Evolutionary conservation across 148 eudicot species (phyloP).

Genomic region (Polygonum aviculare): DNA sequence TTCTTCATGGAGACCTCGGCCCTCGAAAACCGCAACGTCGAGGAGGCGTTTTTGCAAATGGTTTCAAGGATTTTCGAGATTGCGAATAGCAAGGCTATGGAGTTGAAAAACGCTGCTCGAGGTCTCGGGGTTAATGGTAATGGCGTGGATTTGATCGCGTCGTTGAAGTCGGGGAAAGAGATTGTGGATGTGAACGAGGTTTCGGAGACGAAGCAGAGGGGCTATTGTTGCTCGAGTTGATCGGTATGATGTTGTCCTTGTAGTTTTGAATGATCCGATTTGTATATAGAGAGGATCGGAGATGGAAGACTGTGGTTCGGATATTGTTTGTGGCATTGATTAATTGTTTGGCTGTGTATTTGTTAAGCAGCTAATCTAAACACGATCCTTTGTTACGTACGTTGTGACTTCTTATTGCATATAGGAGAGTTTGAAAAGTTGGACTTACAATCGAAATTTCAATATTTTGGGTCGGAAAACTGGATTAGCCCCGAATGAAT

Average conservation of each 20-base stretch:
- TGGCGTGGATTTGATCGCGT: background rate
- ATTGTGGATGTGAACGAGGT: constrained; percentile 10
- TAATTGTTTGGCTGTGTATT: background rate
- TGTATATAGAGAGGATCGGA: background rate
- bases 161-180: background rate
- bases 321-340: background rate
- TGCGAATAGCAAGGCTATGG: background rate
- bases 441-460: too few species aligned
- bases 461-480: too few species aligned
- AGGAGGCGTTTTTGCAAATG: constrained; percentile 7
- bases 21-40: constrained; percentile 1
- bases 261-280: background rate
- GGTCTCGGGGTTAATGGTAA: background rate
- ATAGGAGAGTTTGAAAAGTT: too few species aligned
- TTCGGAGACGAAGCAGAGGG: constrained; percentile 3
- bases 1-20: constrained; percentile 15
- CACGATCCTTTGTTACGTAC: background rate
- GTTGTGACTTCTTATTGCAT: too few species aligned
- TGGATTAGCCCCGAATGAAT: too few species aligned
- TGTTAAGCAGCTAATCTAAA: constrained; percentile 2
- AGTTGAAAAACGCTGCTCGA: background rate
- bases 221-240: constrained; percentile 7
- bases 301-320: background rate
- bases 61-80: constrained; percentile 8
- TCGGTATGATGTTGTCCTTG: background rate